phyloP scores from a whole-genome alignment of 768 basidiomycete species.

The Ramaria rubella region DNA sequence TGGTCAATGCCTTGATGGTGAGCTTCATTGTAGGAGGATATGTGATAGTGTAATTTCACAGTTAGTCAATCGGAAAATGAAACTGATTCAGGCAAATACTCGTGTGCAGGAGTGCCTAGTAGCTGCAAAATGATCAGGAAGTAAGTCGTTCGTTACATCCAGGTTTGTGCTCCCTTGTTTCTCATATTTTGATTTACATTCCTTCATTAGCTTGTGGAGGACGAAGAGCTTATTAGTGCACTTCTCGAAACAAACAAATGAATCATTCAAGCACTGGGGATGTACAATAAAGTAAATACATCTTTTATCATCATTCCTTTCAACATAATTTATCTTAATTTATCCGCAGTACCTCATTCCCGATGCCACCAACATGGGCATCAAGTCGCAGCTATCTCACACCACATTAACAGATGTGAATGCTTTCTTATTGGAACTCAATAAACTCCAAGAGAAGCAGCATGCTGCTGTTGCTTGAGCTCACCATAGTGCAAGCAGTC shows the following conservation, averaged over 20 bases:
- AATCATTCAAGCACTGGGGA: constrained; percentile 74
- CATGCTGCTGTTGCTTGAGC: constrained; percentile 44
- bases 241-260: constrained; percentile 93
- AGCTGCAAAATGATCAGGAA: constrained; percentile 68
- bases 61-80: constrained; percentile 82
- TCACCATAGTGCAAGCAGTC: constrained; percentile 25
- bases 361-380: not conserved
- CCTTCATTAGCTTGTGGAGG: constrained; percentile 66
- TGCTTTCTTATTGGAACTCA: constrained; percentile 42
- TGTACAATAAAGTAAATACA: constrained; percentile 65
- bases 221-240: constrained; percentile 92
- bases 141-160: constrained; percentile 83
- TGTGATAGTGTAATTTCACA: constrained; percentile 28
- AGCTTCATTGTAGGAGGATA: too few relatives aligned
- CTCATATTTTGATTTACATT: not conserved
- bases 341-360: not conserved
- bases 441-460: constrained; percentile 56
- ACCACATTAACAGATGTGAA: constrained; percentile 33
- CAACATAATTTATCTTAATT: too few relatives aligned
- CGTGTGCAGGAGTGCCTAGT: constrained; percentile 82
- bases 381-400: not conserved
- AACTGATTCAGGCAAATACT: constrained; percentile 64
- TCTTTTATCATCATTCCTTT: not conserved
- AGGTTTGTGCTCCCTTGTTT: constrained; percentile 39
- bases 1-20: constrained; percentile 88